Conservation (phyloP, 805 yeast species). For the Ogataea pilisensis region DNA sequence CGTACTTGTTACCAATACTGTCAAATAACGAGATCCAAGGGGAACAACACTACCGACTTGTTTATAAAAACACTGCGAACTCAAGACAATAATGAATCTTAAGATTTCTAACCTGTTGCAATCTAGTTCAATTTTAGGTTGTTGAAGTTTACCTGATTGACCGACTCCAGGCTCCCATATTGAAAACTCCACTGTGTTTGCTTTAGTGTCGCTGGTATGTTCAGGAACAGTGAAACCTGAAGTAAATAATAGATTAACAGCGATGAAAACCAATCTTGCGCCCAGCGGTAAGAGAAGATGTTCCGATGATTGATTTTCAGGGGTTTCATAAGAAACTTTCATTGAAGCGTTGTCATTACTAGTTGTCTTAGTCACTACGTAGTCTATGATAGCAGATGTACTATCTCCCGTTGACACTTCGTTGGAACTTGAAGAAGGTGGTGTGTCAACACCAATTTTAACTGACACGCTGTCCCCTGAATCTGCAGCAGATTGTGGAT, state of each 20-base stretch:
- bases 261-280: slow-evolving; percentile 32
- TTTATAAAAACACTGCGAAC: slow-evolving; percentile 58
- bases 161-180: slow-evolving; percentile 88
- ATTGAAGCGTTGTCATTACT: slow-evolving; percentile 13
- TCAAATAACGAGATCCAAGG: slow-evolving; percentile 58
- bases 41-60: slow-evolving; percentile 38
- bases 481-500: slow-evolving; percentile 9
- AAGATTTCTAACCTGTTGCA: slow-evolving; percentile 65
- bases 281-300: slow-evolving; percentile 31
- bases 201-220: neutral
- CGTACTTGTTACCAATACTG: slow-evolving; percentile 46
- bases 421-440: slow-evolving; percentile 19
- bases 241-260: slow-evolving; percentile 49
- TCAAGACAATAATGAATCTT: slow-evolving; percentile 53
- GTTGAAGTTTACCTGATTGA: slow-evolving; percentile 22
- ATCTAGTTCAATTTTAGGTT: slow-evolving; percentile 44
- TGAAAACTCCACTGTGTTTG: slow-evolving; percentile 33
- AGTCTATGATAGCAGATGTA: slow-evolving; percentile 14
- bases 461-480: slow-evolving; percentile 16
- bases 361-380: slow-evolving; percentile 7
- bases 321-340: slow-evolving; percentile 5
- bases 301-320: slow-evolving; percentile 11
- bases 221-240: slow-evolving; percentile 50
- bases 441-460: slow-evolving; percentile 21
- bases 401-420: slow-evolving; percentile 19